A percentile compares a stretch with the other conserved stretches of the same genome.
Conservation (phyloP, 768 basidiomycete species). For the Lactarius evosmus region DNA sequence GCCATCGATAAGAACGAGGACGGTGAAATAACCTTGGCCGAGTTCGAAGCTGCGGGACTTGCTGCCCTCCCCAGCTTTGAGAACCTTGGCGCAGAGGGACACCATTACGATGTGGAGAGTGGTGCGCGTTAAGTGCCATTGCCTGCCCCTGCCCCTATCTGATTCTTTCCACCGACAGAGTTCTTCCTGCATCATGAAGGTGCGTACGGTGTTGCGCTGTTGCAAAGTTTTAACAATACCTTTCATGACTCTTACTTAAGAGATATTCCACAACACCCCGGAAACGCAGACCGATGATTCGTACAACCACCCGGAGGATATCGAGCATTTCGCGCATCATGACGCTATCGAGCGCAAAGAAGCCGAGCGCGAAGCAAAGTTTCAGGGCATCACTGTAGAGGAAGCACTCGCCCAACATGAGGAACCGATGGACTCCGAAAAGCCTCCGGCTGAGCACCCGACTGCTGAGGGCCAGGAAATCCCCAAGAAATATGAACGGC, state of each 20-base stretch:
- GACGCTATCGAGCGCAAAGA: conserved; percentile 81
- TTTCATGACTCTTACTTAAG: conserved; percentile 38
- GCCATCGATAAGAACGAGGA: conserved; percentile 74
- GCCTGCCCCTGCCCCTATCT: conserved; percentile 12
- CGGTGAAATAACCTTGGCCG: conserved; percentile 62
- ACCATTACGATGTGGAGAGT: conserved; percentile 90
- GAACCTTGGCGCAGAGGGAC: conserved; percentile 81
- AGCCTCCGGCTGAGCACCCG: conserved; percentile 11
- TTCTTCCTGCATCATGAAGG: conserved; percentile 99
- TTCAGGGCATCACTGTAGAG: conserved; percentile 75
- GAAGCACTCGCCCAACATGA: conserved; percentile 57
- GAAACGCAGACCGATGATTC: conserved; percentile 97
- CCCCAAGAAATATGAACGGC: conserved; percentile 45
- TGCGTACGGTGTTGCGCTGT: conserved; percentile 32
- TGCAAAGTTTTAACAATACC: neutral
- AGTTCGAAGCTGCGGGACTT: conserved; percentile 70
- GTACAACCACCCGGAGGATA: conserved; percentile 89
- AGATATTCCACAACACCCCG: conserved; percentile 91
- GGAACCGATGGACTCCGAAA: conserved; percentile 16
- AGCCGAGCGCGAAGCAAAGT: conserved; percentile 78
- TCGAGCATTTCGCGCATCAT: conserved; percentile 90
- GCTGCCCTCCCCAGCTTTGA: conserved; percentile 81
- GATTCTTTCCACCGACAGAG: conserved; percentile 43
- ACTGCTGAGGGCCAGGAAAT: conserved; percentile 27
- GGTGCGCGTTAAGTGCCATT: conserved; percentile 46